Conservation (phyloP, 768 basidiomycete species). For the Tulasnella sp. region DNA sequence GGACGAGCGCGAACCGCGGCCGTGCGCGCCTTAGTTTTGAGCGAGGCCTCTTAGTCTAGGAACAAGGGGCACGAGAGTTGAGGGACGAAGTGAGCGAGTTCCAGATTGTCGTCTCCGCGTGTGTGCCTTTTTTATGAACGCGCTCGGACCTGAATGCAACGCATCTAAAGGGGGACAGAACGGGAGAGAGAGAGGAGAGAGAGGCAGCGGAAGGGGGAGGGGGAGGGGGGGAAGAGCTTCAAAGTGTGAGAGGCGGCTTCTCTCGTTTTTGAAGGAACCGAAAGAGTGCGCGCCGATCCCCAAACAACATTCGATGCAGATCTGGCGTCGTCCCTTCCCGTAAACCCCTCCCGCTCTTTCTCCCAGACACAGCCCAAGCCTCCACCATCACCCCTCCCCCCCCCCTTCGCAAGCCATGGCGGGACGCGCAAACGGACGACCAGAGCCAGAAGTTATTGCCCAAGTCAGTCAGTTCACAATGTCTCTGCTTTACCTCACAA, state of each 20-base stretch:
- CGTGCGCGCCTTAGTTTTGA: neutral
- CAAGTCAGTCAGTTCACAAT: constrained; percentile 1
- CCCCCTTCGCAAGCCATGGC: neutral
- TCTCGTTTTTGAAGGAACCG: neutral
- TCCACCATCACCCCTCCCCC: neutral
- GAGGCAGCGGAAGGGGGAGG: neutral
- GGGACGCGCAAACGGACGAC: neutral
- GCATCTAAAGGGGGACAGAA: neutral
- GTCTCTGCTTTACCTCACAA: constrained; percentile 2
- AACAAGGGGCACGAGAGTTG: neutral
- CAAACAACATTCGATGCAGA: neutral
- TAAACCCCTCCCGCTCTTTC: neutral
- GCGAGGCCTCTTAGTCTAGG: neutral
- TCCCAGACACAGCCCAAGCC: neutral
- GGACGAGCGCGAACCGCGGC: neutral
- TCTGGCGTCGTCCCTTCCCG: neutral
- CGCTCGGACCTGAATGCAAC: neutral
- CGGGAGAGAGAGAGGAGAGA: neutral
- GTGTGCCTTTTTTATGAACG: neutral
- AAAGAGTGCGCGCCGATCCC: neutral
- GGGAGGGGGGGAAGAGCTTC: neutral
- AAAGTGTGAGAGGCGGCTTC: neutral
- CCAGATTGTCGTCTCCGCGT: neutral
- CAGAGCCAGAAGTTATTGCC: constrained; percentile 17
- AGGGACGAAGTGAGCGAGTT: neutral